Conservation (phyloP, 78 protist species). For the Dictyostelium brefeldianum region DNA sequence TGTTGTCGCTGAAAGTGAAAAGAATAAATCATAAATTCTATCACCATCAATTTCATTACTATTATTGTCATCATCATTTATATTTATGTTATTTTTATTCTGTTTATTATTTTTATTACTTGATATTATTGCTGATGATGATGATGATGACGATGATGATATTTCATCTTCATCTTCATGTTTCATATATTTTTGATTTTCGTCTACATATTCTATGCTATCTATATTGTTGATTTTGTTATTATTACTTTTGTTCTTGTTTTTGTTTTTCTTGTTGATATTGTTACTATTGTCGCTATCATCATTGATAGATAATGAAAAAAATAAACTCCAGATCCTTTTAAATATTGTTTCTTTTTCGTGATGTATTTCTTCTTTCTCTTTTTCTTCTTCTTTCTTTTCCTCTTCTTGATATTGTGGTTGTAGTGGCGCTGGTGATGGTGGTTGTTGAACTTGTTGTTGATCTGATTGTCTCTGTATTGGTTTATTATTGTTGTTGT, state of each 20-base stretch:
- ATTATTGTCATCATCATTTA: neutral
- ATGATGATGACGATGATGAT: neutral
- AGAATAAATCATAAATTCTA: conserved; percentile 12
- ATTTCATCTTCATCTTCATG: neutral
- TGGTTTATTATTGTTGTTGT: neutral
- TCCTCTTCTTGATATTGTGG: neutral
- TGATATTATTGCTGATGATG: neutral
- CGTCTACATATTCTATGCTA: neutral
- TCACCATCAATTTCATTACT: neutral
- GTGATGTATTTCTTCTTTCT: neutral
- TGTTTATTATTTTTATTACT: neutral
- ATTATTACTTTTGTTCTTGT: neutral
- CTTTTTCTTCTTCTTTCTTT: neutral
- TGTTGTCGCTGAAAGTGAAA: neutral
- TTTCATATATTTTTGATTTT: conserved; percentile 11
- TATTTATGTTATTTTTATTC: neutral
- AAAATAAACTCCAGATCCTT: neutral
- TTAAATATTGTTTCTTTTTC: neutral
- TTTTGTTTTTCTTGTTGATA: neutral
- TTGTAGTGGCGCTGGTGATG: neutral
- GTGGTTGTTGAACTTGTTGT: neutral
- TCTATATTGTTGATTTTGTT: neutral
- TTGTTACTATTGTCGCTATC: neutral
- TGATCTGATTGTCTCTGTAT: neutral
- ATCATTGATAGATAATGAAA: neutral